Evolutionary conservation across 805 yeast species (phyloP).

Genomic region (Spathaspora girioi): DNA sequence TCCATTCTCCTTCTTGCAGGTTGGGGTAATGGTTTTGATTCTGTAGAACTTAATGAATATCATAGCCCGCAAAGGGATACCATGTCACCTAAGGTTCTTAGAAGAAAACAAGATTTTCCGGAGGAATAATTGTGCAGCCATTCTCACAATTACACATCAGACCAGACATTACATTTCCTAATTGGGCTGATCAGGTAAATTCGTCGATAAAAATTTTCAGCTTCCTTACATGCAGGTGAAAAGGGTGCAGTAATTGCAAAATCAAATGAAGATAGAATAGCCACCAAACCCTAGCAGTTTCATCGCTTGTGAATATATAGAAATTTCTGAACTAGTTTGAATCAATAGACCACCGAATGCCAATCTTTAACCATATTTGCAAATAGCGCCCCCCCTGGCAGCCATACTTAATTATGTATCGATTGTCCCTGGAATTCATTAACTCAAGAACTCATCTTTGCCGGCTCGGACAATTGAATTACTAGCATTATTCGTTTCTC

Average conservation of each 20-base stretch:
- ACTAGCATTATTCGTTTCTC: neutral
- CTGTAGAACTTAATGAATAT: no score
- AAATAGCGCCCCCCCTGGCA: no score
- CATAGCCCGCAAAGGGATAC: no score
- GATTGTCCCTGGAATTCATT: neutral
- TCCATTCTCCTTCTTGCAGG: no score
- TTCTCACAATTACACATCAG: constrained; percentile 5
- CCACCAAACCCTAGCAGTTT: neutral
- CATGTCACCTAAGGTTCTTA: no score
- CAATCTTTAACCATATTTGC: no score
- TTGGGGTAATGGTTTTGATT: no score
- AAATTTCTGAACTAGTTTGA: no score
- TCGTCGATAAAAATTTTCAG: constrained; percentile 22
- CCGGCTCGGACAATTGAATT: neutral
- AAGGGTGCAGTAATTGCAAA: neutral
- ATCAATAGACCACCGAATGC: no score
- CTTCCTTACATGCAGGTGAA: neutral
- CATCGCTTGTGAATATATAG: no score
- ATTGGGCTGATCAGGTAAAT: constrained; percentile 28
- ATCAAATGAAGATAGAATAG: neutral
- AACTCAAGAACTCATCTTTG: neutral
- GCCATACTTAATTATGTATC: no score
- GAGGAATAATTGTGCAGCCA: neutral
- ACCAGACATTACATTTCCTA: constrained; percentile 29
- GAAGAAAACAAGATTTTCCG: no score